Percentiles rank a stretch among this genome's conserved stretches.
Evolutionary conservation across 108 stramenopile species (phyloP).

Genomic region (Skeletonema tropicum): DNA sequence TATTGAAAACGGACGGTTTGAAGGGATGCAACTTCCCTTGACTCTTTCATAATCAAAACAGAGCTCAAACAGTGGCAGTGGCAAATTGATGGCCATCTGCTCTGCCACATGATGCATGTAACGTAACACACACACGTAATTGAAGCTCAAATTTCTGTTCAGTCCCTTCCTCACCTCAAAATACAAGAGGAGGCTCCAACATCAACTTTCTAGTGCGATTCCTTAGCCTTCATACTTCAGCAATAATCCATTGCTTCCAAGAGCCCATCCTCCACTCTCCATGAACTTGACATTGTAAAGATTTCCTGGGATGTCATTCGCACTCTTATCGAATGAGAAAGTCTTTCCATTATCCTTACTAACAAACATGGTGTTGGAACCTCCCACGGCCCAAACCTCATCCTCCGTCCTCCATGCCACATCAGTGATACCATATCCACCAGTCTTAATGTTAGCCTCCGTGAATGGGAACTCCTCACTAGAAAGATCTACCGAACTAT

Average conservation of each 20-base stretch:
- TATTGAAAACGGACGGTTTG: neutral
- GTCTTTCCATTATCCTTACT: conserved; percentile 92
- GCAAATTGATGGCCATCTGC: neutral
- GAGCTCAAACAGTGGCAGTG: neutral
- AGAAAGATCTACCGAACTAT: conserved; percentile 50
- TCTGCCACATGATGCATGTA: neutral
- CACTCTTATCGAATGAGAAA: conserved; percentile 91
- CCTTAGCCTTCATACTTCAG: conserved; percentile 78
- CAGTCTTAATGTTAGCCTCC: conserved; percentile 94
- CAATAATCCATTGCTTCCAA: conserved; percentile 90
- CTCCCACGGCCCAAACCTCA: conserved; percentile 97
- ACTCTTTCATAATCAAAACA: neutral
- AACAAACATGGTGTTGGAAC: conserved; percentile 93
- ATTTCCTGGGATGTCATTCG: conserved; percentile 94
- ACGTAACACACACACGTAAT: neutral
- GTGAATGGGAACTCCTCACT: conserved; percentile 79
- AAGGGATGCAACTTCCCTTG: neutral
- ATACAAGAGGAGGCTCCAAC: neutral
- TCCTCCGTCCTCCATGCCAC: conserved; percentile 89
- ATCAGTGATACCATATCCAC: conserved; percentile 97
- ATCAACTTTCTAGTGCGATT: neutral
- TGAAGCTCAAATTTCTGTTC: neutral
- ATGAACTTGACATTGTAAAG: conserved; percentile 97
- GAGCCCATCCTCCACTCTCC: conserved; percentile 89
- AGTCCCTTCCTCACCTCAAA: neutral